Conservation (phyloP, 495 filamentous ascomycete genomes). For the Penicillium salamii region DNA sequence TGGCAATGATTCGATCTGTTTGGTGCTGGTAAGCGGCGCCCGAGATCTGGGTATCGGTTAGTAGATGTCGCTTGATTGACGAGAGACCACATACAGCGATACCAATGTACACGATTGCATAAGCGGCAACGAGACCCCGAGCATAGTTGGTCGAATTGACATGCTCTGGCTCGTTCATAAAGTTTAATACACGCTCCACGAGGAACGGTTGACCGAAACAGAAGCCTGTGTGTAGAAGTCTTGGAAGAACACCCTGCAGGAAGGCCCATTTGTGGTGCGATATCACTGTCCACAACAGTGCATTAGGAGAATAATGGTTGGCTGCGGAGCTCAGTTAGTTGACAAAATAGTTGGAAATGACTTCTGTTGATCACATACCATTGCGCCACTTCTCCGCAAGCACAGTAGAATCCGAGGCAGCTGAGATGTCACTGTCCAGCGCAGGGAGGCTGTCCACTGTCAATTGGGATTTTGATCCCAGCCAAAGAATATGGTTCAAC, state of each 20-base stretch:
- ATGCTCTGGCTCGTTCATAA: conserved; percentile 34
- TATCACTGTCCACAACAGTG: conserved; percentile 34
- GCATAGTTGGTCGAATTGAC: conserved; percentile 31
- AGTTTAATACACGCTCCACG: conserved; percentile 45
- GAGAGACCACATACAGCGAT: conserved; percentile 40
- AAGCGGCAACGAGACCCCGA: conserved; percentile 58
- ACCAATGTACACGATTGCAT: conserved; percentile 53
- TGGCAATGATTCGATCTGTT: conserved; percentile 48
- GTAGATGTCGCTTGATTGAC: too few species aligned
- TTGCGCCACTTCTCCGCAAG: conserved; percentile 39
- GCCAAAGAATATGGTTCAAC: conserved; percentile 48
- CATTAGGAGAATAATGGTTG: conserved; percentile 29
- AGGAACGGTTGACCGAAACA: conserved; percentile 61
- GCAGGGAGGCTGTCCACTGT: conserved; percentile 37
- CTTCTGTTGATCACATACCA: conserved; percentile 8
- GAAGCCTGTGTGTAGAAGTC: conserved; percentile 52
- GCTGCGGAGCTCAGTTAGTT: conserved; percentile 8
- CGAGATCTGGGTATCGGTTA: conserved; percentile 19
- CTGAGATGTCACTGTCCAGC: conserved; percentile 36
- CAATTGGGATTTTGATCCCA: conserved; percentile 43
- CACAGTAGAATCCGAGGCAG: conserved; percentile 26
- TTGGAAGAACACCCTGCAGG: conserved; percentile 43
- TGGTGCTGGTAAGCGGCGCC: conserved; percentile 49
- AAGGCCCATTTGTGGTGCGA: conserved; percentile 35
- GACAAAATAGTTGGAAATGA: background rate